Percentiles rank a stretch among this genome's conserved stretches.
phyloP scores from a whole-genome alignment of 2,329 filamentous ascomycete species.

The Aspergillus spinulosporus region DNA sequence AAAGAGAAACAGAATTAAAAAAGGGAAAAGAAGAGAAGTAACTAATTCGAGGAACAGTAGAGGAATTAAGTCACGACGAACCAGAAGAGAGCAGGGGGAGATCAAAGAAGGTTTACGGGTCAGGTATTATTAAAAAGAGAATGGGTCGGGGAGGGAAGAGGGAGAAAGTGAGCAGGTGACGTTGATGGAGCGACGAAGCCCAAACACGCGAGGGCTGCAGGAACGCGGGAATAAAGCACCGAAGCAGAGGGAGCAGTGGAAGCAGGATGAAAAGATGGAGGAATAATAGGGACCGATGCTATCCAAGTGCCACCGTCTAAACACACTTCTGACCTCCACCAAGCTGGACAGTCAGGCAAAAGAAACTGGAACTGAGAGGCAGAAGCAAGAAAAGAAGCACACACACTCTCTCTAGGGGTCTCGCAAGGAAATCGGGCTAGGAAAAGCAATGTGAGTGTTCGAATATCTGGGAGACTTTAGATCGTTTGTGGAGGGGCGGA shows the following conservation, averaged over 20 bases:
- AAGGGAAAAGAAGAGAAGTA: slow-evolving; percentile 19
- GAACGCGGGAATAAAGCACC: slow-evolving; percentile 31
- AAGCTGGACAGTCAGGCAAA: slow-evolving; percentile 11
- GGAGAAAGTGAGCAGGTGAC: slow-evolving; percentile 31
- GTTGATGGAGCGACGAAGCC: slow-evolving; percentile 36
- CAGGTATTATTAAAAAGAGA: slow-evolving; percentile 20
- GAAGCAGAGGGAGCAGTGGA: slow-evolving; percentile 16
- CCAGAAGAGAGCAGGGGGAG: slow-evolving; percentile 19
- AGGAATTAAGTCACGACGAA: slow-evolving; percentile 20
- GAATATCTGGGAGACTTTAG: slow-evolving; percentile 13
- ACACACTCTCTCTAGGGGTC: not conserved
- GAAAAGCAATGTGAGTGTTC: slow-evolving; percentile 17
- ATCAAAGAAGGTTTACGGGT: slow-evolving; percentile 19
- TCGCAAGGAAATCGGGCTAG: slow-evolving; percentile 9
- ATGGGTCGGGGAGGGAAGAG: slow-evolving; percentile 17
- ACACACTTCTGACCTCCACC: slow-evolving; percentile 9
- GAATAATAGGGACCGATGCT: not conserved
- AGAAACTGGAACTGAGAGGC: slow-evolving; percentile 4
- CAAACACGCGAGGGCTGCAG: slow-evolving; percentile 34
- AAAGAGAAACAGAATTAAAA: not conserved
- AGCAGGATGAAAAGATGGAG: slow-evolving; percentile 16
- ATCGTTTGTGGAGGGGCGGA: slow-evolving; percentile 13
- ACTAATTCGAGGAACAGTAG: slow-evolving; percentile 18
- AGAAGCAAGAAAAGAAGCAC: not conserved
- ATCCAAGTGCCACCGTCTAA: slow-evolving; percentile 18